phyloP scores from a whole-genome alignment of 2,329 filamentous ascomycete species.

The Eutypa lata region DNA sequence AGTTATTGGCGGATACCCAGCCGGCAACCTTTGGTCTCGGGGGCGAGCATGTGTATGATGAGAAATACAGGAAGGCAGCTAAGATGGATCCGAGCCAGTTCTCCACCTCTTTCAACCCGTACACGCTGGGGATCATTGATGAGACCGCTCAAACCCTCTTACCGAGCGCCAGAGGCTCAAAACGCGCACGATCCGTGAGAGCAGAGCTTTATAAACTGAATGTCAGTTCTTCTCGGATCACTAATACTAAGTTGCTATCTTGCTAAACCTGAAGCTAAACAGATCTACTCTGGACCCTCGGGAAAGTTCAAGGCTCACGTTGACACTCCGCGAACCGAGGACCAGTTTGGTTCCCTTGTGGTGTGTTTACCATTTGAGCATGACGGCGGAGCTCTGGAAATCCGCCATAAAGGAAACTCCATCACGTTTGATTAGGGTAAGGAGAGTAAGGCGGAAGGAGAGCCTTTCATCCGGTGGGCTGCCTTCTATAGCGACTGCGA shows the following conservation, averaged over 20 bases:
- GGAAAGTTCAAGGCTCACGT: constrained; percentile 51
- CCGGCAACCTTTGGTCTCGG: constrained; percentile 48
- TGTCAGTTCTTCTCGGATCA: constrained; percentile 21
- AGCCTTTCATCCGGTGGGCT: constrained; percentile 37
- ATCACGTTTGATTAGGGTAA: constrained; percentile 39
- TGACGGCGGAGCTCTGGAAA: constrained; percentile 38
- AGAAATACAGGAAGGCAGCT: constrained; percentile 49
- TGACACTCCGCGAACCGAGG: constrained; percentile 46
- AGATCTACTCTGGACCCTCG: constrained; percentile 43
- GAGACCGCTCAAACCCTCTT: constrained; percentile 43
- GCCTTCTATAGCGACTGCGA: constrained; percentile 52
- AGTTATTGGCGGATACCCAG: no score
- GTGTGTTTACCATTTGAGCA: constrained; percentile 40
- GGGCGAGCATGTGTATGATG: constrained; percentile 45
- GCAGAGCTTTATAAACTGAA: constrained; percentile 58
- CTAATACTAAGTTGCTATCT: no score
- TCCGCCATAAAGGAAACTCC: constrained; percentile 35
- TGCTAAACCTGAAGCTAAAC: no score
- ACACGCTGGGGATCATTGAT: constrained; percentile 48
- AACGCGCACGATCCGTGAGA: constrained; percentile 33
- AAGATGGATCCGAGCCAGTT: constrained; percentile 46
- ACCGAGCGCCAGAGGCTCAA: constrained; percentile 16
- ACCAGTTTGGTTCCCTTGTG: constrained; percentile 51
- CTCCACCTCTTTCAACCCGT: constrained; percentile 47
- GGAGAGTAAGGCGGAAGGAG: background rate